These are phyloP conservation scores for Plenodomus tracheiphilus DNA, from an alignment of 2,329 filamentous ascomycete species.

Conservation along the genomic window DNA sequence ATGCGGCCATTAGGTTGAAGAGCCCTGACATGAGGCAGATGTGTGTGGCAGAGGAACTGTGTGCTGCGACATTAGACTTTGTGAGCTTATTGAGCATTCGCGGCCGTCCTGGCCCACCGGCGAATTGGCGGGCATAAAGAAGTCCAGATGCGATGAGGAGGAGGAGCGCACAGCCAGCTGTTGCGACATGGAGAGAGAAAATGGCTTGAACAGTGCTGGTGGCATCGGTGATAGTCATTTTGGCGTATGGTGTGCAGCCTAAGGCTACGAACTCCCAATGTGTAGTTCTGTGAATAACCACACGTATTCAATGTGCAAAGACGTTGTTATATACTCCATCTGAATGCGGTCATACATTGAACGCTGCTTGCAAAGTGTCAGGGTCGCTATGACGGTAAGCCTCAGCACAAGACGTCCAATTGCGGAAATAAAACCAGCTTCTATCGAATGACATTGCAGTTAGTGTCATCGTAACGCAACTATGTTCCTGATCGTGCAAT, in stretches of 20 bases:
- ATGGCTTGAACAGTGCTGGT: slow-evolving; percentile 19
- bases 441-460: neutral
- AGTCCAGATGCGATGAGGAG: slow-evolving; percentile 12
- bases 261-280: neutral
- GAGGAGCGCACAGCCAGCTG: slow-evolving; percentile 12
- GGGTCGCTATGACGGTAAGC: neutral
- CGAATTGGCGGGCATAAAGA: slow-evolving; percentile 12
- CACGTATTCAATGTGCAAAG: neutral
- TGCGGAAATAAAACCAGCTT: neutral
- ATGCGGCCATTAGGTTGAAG: slow-evolving; percentile 17
- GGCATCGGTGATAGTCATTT: slow-evolving; percentile 16
- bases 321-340: neutral
- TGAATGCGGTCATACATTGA: neutral
- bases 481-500: neutral
- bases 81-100: slow-evolving; percentile 11
- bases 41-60: slow-evolving; percentile 12
- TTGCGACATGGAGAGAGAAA: slow-evolving; percentile 20
- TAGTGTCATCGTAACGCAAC: neutral
- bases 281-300: neutral
- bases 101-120: slow-evolving; percentile 11
- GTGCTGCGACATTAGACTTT: slow-evolving; percentile 1
- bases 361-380: neutral
- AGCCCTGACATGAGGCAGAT: slow-evolving; percentile 19
- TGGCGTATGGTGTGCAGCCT: neutral
- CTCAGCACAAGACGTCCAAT: neutral